phyloP scores from a whole-genome alignment of 352 stramenopile genomes.

The Achlya hypogyna region DNA sequence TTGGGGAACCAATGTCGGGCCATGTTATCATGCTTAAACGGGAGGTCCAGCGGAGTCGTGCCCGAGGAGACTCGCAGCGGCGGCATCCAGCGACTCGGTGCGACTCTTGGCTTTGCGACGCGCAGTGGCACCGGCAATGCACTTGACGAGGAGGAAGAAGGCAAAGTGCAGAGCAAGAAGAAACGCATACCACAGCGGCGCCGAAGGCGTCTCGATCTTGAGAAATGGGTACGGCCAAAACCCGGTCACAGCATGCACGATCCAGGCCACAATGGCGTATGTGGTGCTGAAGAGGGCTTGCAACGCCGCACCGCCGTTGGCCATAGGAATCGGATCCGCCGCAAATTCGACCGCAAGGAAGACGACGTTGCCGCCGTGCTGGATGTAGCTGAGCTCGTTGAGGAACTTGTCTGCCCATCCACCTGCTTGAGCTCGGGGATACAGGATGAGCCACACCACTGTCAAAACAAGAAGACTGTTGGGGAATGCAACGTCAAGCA shows the following conservation, averaged over 20 bases:
- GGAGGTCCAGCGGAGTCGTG: no score
- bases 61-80: no score
- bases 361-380: slow-evolving; percentile 64
- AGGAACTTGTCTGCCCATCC: slow-evolving; percentile 44
- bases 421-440: slow-evolving; percentile 43
- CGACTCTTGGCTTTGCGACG: no score
- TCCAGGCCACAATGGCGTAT: slow-evolving; percentile 70
- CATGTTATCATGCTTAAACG: no score
- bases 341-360: slow-evolving; percentile 62
- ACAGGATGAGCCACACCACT: slow-evolving; percentile 71
- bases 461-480: slow-evolving; percentile 53
- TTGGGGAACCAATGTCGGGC: no score
- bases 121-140: no score
- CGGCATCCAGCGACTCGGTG: no score
- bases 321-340: slow-evolving; percentile 37
- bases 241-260: slow-evolving; percentile 54
- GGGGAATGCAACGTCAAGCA: slow-evolving; percentile 59
- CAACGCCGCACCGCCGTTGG: slow-evolving; percentile 36
- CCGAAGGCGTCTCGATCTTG: slow-evolving; percentile 54
- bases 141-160: no score
- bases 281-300: slow-evolving; percentile 47
- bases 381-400: slow-evolving; percentile 72
- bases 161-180: not conserved
- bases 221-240: slow-evolving; percentile 82
- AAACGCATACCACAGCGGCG: slow-evolving; percentile 53